These are phyloP conservation scores for Termitomyces sp. DNA, from an alignment of 768 basidiomycete genomes.

Conservation along the genomic window DNA sequence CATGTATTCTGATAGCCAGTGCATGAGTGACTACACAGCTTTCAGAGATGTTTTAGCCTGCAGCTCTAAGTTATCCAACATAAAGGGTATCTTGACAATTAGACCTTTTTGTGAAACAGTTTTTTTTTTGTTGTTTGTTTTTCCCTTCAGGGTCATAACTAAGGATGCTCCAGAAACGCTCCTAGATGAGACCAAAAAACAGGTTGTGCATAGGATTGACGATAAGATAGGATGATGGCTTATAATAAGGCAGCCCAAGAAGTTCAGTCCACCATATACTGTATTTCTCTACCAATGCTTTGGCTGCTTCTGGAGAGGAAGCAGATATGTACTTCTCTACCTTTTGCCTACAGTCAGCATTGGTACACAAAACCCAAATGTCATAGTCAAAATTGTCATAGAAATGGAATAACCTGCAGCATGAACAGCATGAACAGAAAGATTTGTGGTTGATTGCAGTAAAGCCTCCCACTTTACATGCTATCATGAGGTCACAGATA, in stretches of 20 bases:
- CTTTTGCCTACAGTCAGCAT: not conserved
- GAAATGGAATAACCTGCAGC: not conserved
- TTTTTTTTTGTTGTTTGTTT: not conserved
- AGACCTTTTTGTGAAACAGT: not conserved
- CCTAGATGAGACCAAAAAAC: slow-evolving; percentile 17
- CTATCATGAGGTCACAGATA: slow-evolving; percentile 26
- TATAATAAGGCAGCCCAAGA: not conserved
- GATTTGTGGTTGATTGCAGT: slow-evolving; percentile 5
- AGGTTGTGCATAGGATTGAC: slow-evolving; percentile 24
- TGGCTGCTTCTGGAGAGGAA: slow-evolving; percentile 1
- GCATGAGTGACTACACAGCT: too few species aligned
- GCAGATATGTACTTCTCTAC: slow-evolving; percentile 18
- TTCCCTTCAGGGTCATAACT: not conserved
- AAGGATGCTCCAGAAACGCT: slow-evolving; percentile 18
- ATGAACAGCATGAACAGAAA: slow-evolving; percentile 9
- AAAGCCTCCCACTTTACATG: slow-evolving; percentile 22
- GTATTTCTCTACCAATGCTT: slow-evolving; percentile 9
- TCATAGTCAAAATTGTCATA: slow-evolving; percentile 7
- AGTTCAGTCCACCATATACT: not conserved
- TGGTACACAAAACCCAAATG: slow-evolving; percentile 14
- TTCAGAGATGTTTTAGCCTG: too few species aligned
- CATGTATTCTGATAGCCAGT: too few species aligned
- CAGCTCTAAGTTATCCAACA: not conserved
- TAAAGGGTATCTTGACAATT: not conserved
- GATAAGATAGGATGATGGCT: too few species aligned